phyloP scores from a whole-genome alignment of 257 asterid genomes.

The Rhazya stricta region DNA sequence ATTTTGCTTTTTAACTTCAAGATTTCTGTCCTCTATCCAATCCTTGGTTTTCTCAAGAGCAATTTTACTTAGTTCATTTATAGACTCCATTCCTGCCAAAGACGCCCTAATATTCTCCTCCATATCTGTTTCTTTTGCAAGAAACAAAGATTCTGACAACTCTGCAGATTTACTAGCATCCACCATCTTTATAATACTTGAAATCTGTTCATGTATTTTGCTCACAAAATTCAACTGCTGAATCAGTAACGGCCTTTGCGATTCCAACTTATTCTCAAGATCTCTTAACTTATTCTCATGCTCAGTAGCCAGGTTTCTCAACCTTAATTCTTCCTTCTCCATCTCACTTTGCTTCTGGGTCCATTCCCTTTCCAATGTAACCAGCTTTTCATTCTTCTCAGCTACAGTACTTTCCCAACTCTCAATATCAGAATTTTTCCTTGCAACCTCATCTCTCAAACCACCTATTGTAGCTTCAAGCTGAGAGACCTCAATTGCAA shows the following conservation, averaged over 20 bases:
- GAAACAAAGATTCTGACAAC: constrained; percentile 79
- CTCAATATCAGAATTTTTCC: constrained; percentile 48
- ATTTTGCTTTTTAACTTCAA: constrained; percentile 53
- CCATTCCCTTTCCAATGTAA: constrained; percentile 48
- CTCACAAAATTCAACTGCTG: constrained; percentile 70
- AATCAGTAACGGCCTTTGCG: constrained; percentile 58
- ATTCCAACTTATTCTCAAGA: constrained; percentile 45
- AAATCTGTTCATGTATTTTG: constrained; percentile 59
- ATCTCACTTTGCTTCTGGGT: constrained; percentile 36
- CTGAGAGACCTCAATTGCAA: constrained; percentile 93
- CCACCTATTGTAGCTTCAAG: constrained; percentile 75
- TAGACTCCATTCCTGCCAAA: constrained; percentile 87
- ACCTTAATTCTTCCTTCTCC: constrained; percentile 54
- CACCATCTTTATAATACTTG: constrained; percentile 65
- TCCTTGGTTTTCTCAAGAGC: constrained; percentile 64
- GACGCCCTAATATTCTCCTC: constrained; percentile 88
- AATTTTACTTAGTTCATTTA: constrained; percentile 63
- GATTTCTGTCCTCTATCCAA: constrained; percentile 60
- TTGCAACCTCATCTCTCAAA: constrained; percentile 65
- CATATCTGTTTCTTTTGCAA: constrained; percentile 75
- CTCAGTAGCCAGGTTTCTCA: constrained; percentile 48
- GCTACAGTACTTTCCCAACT: constrained; percentile 37
- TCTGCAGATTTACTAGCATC: constrained; percentile 65
- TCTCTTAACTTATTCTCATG: constrained; percentile 36
- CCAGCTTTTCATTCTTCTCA: constrained; percentile 52